Percentiles rank a stretch among this genome's conserved stretches.
phyloP scores from a whole-genome alignment of 768 basidiomycete genomes.

The Saitozyma podzolica region DNA sequence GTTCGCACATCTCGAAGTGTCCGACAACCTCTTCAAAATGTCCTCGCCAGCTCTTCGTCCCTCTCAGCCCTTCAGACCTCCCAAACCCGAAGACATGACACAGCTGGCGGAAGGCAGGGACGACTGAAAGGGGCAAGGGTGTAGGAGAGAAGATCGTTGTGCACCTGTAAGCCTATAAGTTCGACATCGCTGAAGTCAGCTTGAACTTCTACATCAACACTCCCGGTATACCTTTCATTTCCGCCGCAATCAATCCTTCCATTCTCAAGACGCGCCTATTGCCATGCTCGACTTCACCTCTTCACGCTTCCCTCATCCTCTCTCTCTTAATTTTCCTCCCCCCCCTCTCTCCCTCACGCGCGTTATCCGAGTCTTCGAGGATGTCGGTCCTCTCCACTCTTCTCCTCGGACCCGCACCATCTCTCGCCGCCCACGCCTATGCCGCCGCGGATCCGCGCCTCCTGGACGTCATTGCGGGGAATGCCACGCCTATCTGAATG shows the following conservation, averaged over 20 bases:
- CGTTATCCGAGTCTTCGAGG: conserved; percentile 1
- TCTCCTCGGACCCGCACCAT: conserved; percentile 11
- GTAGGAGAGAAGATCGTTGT: conserved; percentile 35
- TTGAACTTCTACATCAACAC: conserved; percentile 26
- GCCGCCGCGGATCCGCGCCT: conserved; percentile 27
- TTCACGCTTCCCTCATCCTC: conserved; percentile 25
- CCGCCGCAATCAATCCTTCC: conserved; percentile 14
- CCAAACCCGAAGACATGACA: no score
- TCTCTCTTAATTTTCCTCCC: conserved; percentile 17
- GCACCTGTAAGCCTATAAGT: conserved; percentile 30
- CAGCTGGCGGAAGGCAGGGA: conserved; percentile 24
- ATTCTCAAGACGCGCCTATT: conserved; percentile 21
- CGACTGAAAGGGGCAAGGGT: conserved; percentile 26
- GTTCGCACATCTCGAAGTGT: no score
- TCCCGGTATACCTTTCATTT: conserved; percentile 12
- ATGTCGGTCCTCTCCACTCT: neutral
- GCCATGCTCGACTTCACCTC: conserved; percentile 13
- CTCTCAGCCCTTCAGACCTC: no score
- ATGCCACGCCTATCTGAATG: conserved; percentile 13
- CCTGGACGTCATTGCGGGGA: conserved; percentile 30
- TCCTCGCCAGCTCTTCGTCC: no score
- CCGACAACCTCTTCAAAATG: no score
- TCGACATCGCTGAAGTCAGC: conserved; percentile 11
- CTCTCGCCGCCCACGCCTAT: conserved; percentile 1
- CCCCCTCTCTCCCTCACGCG: conserved; percentile 10